Base-by-base conservation (phyloP, 2,329 filamentous ascomycete species). In the Trichoderma gracile region DNA sequence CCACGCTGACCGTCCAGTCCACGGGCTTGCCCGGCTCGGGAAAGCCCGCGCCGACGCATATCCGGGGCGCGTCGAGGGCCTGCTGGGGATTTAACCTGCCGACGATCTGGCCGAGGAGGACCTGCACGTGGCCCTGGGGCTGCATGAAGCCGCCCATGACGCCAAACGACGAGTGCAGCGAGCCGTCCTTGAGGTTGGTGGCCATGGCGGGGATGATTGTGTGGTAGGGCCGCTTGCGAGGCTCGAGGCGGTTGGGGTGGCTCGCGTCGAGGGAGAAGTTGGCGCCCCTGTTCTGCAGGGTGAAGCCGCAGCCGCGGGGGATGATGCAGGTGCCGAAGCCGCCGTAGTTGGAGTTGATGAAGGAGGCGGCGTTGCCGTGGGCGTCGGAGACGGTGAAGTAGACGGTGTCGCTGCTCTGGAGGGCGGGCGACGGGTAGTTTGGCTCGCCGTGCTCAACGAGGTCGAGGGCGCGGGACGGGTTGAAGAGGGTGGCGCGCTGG, bases 111-210 rank as follows among this genome's bases (percentile, higher is more conserved):
- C 96, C 96, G 2, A 98, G 81, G 10, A 99, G 79, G 0, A 97
- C 93, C 77, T 98, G 95, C 0, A 98, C 89, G 66, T 98, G 95
- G 23, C 94, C 95, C 77, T 98, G 95, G 0, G 95, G 95, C 78
- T 99, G 95, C 91, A 98, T 98, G 78, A 96, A 98, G 2, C 93
- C 94, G 59, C 95, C 95, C 95, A 98, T 98, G 66, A 98, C 94
- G 60, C 95, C 95, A 72, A 94, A 97, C 3, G 96, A 90, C 4
- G 87, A 90, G 75, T 97, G 91, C 64, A 98, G 78, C 55, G 85
- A 88, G 27, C 86, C 86, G 70, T 96, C 92, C 5, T 80, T 78
- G 19, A 86, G 75, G 69, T 95, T 92, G 0, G 95, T 98, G 19
- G 94, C 87, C 76, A 98, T 84, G 0, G 91, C 94, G 0, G 95